Percentiles rank a stretch among this genome's conserved stretches.
Conservation (phyloP, 2,329 filamentous ascomycete genomes). For the Fusarium sp. region DNA sequence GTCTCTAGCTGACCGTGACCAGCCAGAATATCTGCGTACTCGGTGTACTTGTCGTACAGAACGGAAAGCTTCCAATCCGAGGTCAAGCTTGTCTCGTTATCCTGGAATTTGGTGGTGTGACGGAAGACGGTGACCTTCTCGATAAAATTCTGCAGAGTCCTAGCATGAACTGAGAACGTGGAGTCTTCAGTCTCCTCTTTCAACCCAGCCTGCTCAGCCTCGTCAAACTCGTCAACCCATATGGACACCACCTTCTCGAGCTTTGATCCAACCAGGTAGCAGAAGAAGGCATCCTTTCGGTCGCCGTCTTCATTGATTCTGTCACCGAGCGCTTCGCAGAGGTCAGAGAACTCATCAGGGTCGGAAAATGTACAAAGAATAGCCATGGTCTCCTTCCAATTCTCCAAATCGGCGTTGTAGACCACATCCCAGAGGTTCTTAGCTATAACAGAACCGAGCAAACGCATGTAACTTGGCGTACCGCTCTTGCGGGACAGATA, state of each 20-base stretch:
- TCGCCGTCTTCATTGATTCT: conserved; percentile 81
- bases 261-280: conserved; percentile 94
- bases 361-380: conserved; percentile 95
- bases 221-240: conserved; percentile 90
- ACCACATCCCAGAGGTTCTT: conserved; percentile 99
- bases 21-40: conserved; percentile 95
- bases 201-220: conserved; percentile 80
- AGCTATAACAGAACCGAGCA: conserved; percentile 89
- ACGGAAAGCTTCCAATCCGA: conserved; percentile 89
- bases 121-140: conserved; percentile 99
- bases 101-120: conserved; percentile 90
- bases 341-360: conserved; percentile 88
- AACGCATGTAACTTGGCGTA: conserved; percentile 89
- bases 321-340: conserved; percentile 95
- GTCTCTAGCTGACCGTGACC: conserved; percentile 86
- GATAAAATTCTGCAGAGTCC: conserved; percentile 89
- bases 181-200: conserved; percentile 77
- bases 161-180: conserved; percentile 90
- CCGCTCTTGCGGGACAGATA: conserved; percentile 87
- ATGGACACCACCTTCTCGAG: conserved; percentile 96
- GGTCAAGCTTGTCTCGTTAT: conserved; percentile 75
- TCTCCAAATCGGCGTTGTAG: conserved; percentile 89
- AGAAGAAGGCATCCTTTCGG: conserved; percentile 94
- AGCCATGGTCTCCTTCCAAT: conserved; percentile 98
- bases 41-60: conserved; percentile 93